A percentile compares a stretch with the other conserved stretches of the same genome.
Conservation (phyloP, 345 rosid species). For the Nasturtium officinale region DNA sequence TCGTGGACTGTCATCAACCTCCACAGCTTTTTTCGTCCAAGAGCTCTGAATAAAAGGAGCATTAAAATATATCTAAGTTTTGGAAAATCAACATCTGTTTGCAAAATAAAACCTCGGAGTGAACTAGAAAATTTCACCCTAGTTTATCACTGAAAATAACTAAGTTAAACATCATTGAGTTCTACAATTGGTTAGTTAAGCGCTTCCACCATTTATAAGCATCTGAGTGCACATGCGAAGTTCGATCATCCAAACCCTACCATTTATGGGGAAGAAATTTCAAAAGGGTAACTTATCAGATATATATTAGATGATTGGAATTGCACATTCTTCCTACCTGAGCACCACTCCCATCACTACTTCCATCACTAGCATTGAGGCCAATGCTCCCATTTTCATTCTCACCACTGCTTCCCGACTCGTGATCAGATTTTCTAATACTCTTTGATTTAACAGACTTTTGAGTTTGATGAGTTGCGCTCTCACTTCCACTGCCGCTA, state of each 20-base stretch:
- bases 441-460: constrained; percentile 57
- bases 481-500: constrained; percentile 81
- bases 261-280: constrained; percentile 23
- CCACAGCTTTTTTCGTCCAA: constrained; percentile 68
- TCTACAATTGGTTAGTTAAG: constrained; percentile 20
- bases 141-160: constrained; percentile 19
- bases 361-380: constrained; percentile 55
- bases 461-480: constrained; percentile 61
- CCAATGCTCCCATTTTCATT: constrained; percentile 57
- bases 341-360: constrained; percentile 76
- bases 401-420: constrained; percentile 55
- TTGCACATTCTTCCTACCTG: constrained; percentile 55
- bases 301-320: constrained; percentile 15
- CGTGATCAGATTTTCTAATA: constrained; percentile 49
- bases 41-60: constrained; percentile 53
- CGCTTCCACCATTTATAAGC: constrained; percentile 27
- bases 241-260: constrained; percentile 26
- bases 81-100: neutral
- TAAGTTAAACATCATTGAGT: constrained; percentile 14
- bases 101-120: constrained; percentile 9
- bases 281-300: neutral
- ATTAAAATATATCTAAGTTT: neutral
- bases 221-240: constrained; percentile 30
- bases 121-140: constrained; percentile 11
- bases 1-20: constrained; percentile 58